A percentile compares a stretch with the other conserved stretches of the same genome.
Conservation (phyloP, 1,139 yeast species). For the Saccharomyces hybrid region DNA sequence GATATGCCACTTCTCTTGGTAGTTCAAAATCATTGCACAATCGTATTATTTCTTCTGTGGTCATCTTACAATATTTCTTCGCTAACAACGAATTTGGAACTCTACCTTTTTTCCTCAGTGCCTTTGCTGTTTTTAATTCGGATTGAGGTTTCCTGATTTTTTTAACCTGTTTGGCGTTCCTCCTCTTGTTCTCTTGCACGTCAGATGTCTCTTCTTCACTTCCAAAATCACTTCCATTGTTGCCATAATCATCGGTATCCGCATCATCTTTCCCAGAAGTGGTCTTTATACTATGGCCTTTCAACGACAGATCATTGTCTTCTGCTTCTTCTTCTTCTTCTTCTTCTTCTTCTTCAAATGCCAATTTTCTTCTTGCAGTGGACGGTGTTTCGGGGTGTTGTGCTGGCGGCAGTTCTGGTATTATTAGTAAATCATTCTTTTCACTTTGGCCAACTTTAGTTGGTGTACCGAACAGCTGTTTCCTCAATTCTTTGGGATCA, state of each 20-base stretch:
- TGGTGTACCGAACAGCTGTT: conserved; percentile 27
- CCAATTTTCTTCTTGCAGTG: conserved; percentile 27
- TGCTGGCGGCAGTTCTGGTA: conserved; percentile 4
- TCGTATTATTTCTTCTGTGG: conserved; percentile 47
- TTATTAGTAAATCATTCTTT: neutral
- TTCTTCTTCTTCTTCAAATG: conserved; percentile 30
- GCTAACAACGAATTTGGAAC: conserved; percentile 12
- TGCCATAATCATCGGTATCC: neutral
- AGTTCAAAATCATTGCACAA: conserved; percentile 58
- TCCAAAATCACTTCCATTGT: neutral
- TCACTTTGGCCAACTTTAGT: conserved; percentile 6
- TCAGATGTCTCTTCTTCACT: conserved; percentile 4
- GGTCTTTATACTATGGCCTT: neutral
- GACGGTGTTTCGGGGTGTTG: conserved; percentile 4
- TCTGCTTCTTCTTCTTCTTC: conserved; percentile 12
- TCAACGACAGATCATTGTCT: neutral
- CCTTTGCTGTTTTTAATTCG: neutral
- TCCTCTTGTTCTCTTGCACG: neutral
- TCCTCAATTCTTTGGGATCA: conserved; percentile 25
- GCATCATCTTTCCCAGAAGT: neutral
- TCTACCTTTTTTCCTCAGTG: conserved; percentile 5
- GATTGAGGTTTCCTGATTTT: neutral
- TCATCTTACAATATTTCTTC: conserved; percentile 26
- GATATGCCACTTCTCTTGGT: conserved; percentile 45
- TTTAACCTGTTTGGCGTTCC: neutral